Conservation (phyloP, 495 filamentous ascomycete species). For the Penicillium malachiteum region DNA sequence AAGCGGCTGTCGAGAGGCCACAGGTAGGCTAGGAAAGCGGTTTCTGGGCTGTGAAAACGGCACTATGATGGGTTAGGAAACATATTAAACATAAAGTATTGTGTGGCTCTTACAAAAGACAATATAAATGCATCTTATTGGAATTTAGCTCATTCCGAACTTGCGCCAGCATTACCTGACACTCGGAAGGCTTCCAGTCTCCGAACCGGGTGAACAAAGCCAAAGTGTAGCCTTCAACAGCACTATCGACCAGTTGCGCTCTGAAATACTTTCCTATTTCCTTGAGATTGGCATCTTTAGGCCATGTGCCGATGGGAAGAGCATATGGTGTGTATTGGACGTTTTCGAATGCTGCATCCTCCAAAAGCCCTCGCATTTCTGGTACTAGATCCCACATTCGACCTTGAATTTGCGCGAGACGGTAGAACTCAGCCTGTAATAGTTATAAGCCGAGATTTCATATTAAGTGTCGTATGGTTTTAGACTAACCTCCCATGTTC, state of each 20-base stretch:
- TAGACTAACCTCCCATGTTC: conserved; percentile 11
- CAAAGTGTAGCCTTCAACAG: conserved; percentile 20
- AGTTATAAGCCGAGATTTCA: background rate
- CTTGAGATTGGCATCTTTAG: conserved; percentile 38
- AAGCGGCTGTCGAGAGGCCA: no score
- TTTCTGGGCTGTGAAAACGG: conserved; percentile 17
- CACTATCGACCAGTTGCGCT: conserved; percentile 11
- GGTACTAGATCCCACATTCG: conserved; percentile 14
- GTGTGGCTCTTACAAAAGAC: conserved; percentile 5
- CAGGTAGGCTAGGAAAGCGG: background rate
- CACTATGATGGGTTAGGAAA: conserved; percentile 1
- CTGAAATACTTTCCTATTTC: conserved; percentile 33
- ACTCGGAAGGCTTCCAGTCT: conserved; percentile 20
- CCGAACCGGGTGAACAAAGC: conserved; percentile 21
- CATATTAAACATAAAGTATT: no score
- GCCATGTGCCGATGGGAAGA: conserved; percentile 38
- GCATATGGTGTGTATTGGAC: conserved; percentile 19
- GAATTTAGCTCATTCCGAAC: conserved; percentile 19
- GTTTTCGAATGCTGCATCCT: conserved; percentile 18
- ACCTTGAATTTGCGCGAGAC: conserved; percentile 21
- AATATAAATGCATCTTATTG: conserved; percentile 25
- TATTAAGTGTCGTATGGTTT: no score
- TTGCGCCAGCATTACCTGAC: conserved; percentile 23
- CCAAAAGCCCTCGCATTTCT: conserved; percentile 2
- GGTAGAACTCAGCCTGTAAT: conserved; percentile 23